Conservation (phyloP, 2,329 filamentous ascomycete genomes). For the Diaporthe citriasiana region DNA sequence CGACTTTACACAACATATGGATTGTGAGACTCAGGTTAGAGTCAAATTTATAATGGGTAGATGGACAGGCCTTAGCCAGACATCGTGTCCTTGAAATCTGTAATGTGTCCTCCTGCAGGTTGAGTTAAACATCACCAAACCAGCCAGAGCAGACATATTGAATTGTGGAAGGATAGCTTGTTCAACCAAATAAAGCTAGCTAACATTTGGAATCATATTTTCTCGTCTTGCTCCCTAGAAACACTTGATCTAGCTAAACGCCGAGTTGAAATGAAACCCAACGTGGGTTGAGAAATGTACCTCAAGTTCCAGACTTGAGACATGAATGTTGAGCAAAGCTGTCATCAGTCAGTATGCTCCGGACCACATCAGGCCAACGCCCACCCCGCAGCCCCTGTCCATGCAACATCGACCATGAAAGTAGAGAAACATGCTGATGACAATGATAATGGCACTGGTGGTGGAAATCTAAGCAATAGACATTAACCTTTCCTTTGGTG, state of each 20-base stretch:
- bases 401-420: background rate
- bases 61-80: background rate
- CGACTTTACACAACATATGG: no score
- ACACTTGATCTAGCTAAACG: background rate
- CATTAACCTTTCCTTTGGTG: constrained; percentile 30
- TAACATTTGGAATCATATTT: background rate
- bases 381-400: background rate
- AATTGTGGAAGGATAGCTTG: background rate
- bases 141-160: background rate
- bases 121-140: background rate
- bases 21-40: no score
- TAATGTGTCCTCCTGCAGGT: no score
- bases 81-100: no score
- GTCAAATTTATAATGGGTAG: no score
- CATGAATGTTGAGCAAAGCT: background rate
- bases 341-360: background rate
- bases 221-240: background rate
- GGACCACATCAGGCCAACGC: background rate
- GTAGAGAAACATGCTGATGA: background rate
- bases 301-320: constrained; percentile 18
- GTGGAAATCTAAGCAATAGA: constrained; percentile 37
- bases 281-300: background rate
- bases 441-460: background rate
- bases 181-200: background rate
- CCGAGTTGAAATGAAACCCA: background rate